phyloP scores from a whole-genome alignment of 2,329 filamentous ascomycete species.

The Zymoseptoria tritici region DNA sequence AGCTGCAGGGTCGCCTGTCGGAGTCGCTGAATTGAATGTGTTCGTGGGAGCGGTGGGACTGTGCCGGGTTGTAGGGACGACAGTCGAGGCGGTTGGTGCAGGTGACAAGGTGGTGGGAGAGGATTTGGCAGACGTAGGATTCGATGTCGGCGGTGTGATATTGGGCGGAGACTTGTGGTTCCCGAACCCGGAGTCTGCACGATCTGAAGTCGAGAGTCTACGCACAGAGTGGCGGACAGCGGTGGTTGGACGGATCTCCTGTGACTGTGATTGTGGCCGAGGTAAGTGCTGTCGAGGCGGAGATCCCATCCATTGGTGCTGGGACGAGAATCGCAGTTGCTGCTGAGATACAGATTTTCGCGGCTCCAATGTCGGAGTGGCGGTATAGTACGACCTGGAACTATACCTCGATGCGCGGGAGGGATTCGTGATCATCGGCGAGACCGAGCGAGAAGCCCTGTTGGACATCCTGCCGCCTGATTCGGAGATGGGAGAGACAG shows the following conservation, averaged over 20 bases:
- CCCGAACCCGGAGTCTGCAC: constrained; percentile 28
- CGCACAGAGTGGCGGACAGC: neutral
- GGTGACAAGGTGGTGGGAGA: neutral
- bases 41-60: constrained; percentile 5
- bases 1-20: constrained; percentile 27
- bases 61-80: neutral
- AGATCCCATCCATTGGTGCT: neutral
- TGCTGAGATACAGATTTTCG: neutral
- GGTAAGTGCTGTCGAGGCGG: neutral
- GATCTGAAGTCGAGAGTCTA: constrained; percentile 20
- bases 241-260: neutral
- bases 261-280: neutral
- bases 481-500: neutral
- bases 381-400: neutral
- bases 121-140: neutral
- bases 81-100: neutral
- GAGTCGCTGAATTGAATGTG: constrained; percentile 4
- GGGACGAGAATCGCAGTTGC: neutral
- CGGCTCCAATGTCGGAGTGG: neutral
- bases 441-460: neutral
- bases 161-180: constrained; percentile 11
- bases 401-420: neutral
- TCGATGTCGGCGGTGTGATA: constrained; percentile 17
- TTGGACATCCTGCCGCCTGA: neutral
- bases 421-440: neutral